Base-by-base conservation (phyloP, 345 rosid genomes). In the Eutrema heterophyllum region DNA sequence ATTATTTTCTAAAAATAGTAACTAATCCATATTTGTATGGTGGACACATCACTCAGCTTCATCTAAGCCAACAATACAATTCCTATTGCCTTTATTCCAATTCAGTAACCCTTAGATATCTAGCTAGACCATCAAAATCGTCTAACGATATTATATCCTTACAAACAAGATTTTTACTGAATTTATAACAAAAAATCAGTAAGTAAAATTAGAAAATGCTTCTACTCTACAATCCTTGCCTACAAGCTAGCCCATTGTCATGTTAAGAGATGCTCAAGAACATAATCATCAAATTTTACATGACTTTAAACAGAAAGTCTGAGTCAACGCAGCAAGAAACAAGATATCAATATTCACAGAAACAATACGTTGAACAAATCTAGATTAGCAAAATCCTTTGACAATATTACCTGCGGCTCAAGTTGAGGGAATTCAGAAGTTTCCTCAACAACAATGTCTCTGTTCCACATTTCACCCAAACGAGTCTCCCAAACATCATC, bases 381-480 rank as follows among this genome's bases (percentile, higher is more conserved):
- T 16, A 33, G 38, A 35, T 4, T 32, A 46, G 3, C 26, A 36
- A 24, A 55, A 46, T 4, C 30, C 29, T 53, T 7, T 1, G 27
- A 41, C 30, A 36, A 35, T 44, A 45, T 2, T 57, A 86, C 98
- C 92, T 89, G 96, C 4, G 78, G 89, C 48, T 66, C 78, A 24
- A 93, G 98, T 52, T 93, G 83, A 48, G 90, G 85, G 49, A 88
- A 89, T 73, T 87, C 89, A 11, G 73, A 45, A 30, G 96, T 73
- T 81, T 93, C 97, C 70, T 85, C 90, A 9, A 74, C n/a, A 24
- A 91, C 92, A 64, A 88, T 71, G 36, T 80, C 80, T 58, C 85
- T 76, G 61, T 93, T 82, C 96, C 98, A 93, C 15, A 84, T 89
- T n/a, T 84, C 72, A 78, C 80, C 81, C 81, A 91, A 74, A 71